Evolutionary conservation across 1,284 basidiomycete species (phyloP).

Genomic region (Cutaneotrichosporon cavernicola): DNA sequence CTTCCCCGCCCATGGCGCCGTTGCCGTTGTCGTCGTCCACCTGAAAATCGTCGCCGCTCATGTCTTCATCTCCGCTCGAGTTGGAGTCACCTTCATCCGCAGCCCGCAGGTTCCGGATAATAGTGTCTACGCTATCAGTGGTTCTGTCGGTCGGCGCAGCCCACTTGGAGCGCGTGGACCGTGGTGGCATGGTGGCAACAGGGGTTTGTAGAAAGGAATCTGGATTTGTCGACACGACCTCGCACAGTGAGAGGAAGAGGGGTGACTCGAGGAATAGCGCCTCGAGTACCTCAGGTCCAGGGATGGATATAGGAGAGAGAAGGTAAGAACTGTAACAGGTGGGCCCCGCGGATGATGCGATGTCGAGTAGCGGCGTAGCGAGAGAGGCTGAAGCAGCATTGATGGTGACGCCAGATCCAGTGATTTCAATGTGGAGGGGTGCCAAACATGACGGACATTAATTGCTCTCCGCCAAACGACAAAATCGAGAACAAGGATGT

Average conservation of each 20-base stretch:
- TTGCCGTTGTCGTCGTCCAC: conserved; percentile 12
- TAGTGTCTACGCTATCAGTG: not conserved
- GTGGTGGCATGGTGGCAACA: not conserved
- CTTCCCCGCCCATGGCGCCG: conserved; percentile 10
- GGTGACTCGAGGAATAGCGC: too few relatives aligned
- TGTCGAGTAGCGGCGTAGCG: not conserved
- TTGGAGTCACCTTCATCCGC: conserved; percentile 14
- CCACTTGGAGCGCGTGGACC: conserved; percentile 3
- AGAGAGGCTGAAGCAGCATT: not conserved
- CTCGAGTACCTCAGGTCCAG: too few relatives aligned
- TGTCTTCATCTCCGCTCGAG: conserved; percentile 33
- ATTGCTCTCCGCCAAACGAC: not conserved
- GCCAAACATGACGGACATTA: not conserved
- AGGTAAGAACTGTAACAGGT: not conserved
- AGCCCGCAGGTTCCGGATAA: not conserved
- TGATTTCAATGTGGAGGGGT: not conserved
- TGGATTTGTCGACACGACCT: not conserved
- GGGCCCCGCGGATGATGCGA: not conserved
- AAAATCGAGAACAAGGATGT: not conserved
- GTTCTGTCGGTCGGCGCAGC: not conserved
- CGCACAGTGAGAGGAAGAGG: not conserved
- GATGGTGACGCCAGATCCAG: not conserved
- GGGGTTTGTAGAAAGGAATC: not conserved
- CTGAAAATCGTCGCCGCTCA: conserved; percentile 24
- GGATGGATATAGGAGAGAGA: too few relatives aligned